Evolutionary conservation across 768 basidiomycete species (phyloP).

Genomic region (Russula dissimulans): DNA sequence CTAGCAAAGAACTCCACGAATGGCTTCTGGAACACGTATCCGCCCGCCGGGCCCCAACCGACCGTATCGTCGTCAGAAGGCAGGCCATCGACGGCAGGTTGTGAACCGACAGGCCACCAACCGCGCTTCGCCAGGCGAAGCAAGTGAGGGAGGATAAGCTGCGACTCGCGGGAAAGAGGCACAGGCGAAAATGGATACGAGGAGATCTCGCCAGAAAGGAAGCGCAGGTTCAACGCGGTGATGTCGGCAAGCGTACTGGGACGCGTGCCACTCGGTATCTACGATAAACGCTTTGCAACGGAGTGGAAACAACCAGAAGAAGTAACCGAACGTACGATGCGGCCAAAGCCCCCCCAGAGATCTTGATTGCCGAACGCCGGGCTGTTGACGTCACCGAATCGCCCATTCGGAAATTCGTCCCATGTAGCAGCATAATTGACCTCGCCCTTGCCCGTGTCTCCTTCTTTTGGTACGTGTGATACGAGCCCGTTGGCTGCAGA

Average conservation of each 20-base stretch:
- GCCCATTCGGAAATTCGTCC: conserved; percentile 98
- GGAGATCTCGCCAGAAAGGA: conserved; percentile 63
- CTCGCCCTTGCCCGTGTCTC: conserved; percentile 61
- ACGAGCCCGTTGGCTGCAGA: conserved; percentile 51
- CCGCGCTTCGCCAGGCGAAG: conserved; percentile 65
- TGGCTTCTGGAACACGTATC: conserved; percentile 95
- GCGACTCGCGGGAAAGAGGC: conserved; percentile 75
- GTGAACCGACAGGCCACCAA: conserved; percentile 96
- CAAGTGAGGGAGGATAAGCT: conserved; percentile 68
- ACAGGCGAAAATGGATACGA: conserved; percentile 85
- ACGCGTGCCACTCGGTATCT: conserved; percentile 2
- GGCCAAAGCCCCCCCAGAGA: conserved; percentile 63
- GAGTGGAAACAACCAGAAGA: not conserved
- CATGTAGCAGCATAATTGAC: conserved; percentile 69
- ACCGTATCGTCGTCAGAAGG: conserved; percentile 66
- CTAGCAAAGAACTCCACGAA: conserved; percentile 96
- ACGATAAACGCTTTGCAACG: not conserved
- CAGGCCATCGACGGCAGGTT: conserved; percentile 83
- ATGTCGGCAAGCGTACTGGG: conserved; percentile 42
- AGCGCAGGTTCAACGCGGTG: conserved; percentile 66
- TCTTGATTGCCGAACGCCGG: conserved; percentile 85
- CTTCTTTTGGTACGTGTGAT: conserved; percentile 38
- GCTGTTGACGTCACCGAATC: conserved; percentile 95
- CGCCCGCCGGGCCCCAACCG: conserved; percentile 89
- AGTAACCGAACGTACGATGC: conserved; percentile 36